Percentiles rank a stretch among this genome's conserved stretches.
These are phyloP conservation scores for Paraphaeosphaeria sporulosa DNA, from an alignment of 2,329 filamentous ascomycete genomes.

Conservation along the genomic window DNA sequence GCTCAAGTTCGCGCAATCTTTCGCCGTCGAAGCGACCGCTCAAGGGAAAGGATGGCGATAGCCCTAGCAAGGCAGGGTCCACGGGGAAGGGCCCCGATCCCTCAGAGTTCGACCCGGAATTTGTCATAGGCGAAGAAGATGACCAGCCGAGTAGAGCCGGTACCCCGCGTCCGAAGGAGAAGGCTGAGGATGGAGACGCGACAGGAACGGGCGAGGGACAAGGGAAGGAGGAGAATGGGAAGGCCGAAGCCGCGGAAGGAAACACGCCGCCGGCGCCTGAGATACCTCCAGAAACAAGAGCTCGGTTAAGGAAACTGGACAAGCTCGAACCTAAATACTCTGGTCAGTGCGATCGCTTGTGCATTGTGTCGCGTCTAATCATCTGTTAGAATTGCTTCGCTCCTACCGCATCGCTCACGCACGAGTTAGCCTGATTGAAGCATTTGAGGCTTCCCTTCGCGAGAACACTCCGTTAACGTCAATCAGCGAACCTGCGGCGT, in stretches of 20 bases:
- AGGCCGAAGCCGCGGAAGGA: conserved; percentile 31
- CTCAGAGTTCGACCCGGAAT: conserved; percentile 84
- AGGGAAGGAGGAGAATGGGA: conserved; percentile 40
- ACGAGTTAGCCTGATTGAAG: conserved; percentile 85
- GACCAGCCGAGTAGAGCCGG: conserved; percentile 66
- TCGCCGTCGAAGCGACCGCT: conserved; percentile 47
- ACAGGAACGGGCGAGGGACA: conserved; percentile 33
- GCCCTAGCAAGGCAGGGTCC: conserved; percentile 43
- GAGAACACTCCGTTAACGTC: conserved; percentile 92
- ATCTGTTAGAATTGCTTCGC: conserved; percentile 76
- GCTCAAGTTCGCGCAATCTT: conserved; percentile 54
- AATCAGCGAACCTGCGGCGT: conserved; percentile 81
- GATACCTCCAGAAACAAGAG: conserved; percentile 75
- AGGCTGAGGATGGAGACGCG: conserved; percentile 37
- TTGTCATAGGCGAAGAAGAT: conserved; percentile 86
- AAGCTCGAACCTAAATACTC: conserved; percentile 88
- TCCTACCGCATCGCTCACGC: conserved; percentile 93
- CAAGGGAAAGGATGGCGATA: conserved; percentile 42
- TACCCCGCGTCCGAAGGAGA: conserved; percentile 63
- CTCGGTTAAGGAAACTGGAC: conserved; percentile 83
- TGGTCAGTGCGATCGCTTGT: conserved; percentile 57
- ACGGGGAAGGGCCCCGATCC: conserved; percentile 76
- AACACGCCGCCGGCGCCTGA: conserved; percentile 56
- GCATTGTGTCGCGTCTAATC: conserved; percentile 23
- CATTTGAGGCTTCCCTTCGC: conserved; percentile 88